Conservation (phyloP, 257 asterid genomes). For the Solanum ossicruentum region DNA sequence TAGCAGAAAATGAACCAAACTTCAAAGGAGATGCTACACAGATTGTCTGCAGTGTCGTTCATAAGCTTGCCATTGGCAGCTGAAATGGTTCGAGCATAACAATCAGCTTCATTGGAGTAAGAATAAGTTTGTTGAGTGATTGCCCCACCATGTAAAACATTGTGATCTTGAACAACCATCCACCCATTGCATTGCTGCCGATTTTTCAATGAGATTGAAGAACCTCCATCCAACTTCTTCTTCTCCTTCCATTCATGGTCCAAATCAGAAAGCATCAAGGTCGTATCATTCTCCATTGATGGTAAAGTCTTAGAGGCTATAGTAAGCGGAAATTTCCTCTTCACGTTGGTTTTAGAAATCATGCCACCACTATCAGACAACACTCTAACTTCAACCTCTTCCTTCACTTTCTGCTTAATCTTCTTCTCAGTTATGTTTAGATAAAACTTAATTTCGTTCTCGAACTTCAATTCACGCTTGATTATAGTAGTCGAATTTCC, state of each 20-base stretch:
- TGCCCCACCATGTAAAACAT: conserved; percentile 50
- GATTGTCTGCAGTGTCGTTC: conserved; percentile 15
- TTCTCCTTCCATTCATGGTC: conserved; percentile 35
- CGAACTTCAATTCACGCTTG: conserved; percentile 24
- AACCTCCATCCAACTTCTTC: conserved; percentile 11
- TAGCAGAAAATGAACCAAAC: background rate
- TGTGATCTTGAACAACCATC: conserved; percentile 45
- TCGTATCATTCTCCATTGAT: conserved; percentile 18
- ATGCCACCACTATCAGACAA: conserved; percentile 2
- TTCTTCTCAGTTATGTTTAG: conserved; percentile 31
- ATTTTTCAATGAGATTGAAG: conserved; percentile 19
- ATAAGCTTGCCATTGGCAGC: conserved; percentile 35
- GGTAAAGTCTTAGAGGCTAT: conserved; percentile 14
- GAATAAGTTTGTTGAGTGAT: conserved; percentile 28
- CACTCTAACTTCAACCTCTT: conserved; percentile 21
- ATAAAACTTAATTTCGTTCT: conserved; percentile 26
- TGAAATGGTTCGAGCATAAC: conserved; percentile 33
- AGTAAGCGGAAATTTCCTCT: conserved; percentile 40
- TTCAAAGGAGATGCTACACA: conserved; percentile 19
- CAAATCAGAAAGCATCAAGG: conserved; percentile 22
- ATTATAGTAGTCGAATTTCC: conserved; percentile 49
- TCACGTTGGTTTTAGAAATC: conserved; percentile 2
- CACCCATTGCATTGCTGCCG: conserved; percentile 44
- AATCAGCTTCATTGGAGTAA: conserved; percentile 14
- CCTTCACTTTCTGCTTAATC: conserved; percentile 41